Evolutionary conservation across 2,329 filamentous ascomycete genomes (phyloP), one percentile per base, ranked within the genome.

Genomic region (Pyricularia pennisetigena): DNA sequence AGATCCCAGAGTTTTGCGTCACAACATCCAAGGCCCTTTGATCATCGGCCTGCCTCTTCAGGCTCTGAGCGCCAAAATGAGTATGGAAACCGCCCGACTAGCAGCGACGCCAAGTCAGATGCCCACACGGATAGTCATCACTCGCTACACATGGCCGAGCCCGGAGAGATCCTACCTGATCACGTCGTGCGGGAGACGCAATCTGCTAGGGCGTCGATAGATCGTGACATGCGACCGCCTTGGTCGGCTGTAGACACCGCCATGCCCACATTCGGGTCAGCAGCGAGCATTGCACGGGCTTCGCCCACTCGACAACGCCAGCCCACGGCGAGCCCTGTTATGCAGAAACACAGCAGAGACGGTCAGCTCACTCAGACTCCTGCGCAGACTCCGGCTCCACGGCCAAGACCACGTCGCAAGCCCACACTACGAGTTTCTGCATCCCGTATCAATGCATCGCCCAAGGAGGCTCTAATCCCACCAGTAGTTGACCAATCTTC

Each of bases 81-180:
- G 3, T 77, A 79, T 26, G 78, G 80, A 23, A 79, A 79, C 68
- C 79, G 83, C 32, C 83, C 84, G 49, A 80, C 80, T 57, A 86
- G 84, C 74, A 85, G 84, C 70, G 84, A 84, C 74, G 81, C 80
- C 7, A 84, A 85, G 69, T 78, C 81, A 1, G 82, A 83, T 3
- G 74, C 76, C 1, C 75, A 79, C 20, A 69, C 74, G 3, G 79
- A 81, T 59, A 77, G 77, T 8, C 75, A 79, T 64, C 76, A 79
- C 64, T 76, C 78, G 8, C 74, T 80, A 66, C 77, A 80, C 49
- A 81, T 80, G 32, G 81, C 80, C 1, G 83, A 84, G 65, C 78
- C 82, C 6, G 82, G 82, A 63, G 82, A 84, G 2, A 75, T 78
- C 28, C 28, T 67, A 4, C 57, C 57, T 6, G 66, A 61, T 23